Conservation (phyloP, 78 protist species). For the Dictyostelium citrinum region DNA sequence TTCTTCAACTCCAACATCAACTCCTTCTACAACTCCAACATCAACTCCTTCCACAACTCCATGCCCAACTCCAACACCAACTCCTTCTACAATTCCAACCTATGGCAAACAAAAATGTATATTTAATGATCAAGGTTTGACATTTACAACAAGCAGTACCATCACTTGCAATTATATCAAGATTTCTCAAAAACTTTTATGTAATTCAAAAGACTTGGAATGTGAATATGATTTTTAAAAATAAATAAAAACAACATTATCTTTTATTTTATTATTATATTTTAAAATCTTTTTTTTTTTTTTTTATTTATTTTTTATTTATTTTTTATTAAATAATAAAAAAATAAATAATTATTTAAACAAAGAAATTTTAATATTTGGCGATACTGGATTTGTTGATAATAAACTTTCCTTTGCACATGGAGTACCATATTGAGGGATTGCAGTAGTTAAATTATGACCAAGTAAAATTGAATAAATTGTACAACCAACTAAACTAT, state of each 20-base stretch:
- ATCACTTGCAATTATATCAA: no score
- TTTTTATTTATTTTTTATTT: no score
- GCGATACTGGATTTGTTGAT: conserved; percentile 37
- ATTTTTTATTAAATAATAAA: not conserved
- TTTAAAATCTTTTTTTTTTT: no score
- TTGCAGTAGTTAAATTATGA: not conserved
- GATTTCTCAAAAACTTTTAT: no score
- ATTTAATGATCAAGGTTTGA: no score
- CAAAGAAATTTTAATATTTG: not conserved
- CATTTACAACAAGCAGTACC: no score
- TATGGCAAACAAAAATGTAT: no score
- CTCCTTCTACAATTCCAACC: not conserved
- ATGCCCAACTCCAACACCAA: not conserved
- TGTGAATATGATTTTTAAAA: no score
- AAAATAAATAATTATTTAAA: not conserved
- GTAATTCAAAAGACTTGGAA: no score
- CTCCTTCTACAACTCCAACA: not conserved
- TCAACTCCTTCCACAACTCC: not conserved
- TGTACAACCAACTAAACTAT: conserved; percentile 29
- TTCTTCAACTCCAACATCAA: not conserved
- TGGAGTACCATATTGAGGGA: not conserved
- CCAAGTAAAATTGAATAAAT: not conserved
- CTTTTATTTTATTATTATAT: no score
- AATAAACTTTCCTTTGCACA: conserved; percentile 23
- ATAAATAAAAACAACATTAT: no score